Percentiles rank a stretch among this genome's conserved stretches.
Evolutionary conservation across 2,329 filamentous ascomycete species (phyloP).

Genomic region (Botrytis galanthina): DNA sequence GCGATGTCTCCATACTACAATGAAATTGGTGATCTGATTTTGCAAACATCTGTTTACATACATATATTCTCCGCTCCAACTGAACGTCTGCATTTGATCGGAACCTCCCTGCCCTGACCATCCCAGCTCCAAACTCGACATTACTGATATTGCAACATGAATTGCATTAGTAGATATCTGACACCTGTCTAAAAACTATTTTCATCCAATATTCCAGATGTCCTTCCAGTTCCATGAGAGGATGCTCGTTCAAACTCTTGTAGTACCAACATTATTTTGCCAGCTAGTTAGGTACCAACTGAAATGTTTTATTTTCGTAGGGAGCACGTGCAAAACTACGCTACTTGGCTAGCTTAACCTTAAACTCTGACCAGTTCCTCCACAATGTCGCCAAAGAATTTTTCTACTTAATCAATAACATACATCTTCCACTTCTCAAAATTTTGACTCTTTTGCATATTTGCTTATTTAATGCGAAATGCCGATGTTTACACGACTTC

Average conservation of each 20-base stretch:
- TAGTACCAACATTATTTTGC: neutral
- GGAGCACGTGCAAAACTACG: neutral
- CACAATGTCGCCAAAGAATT: no score
- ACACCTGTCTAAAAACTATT: fast-evolving
- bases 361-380: no score
- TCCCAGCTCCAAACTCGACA: neutral
- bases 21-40: neutral
- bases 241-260: neutral
- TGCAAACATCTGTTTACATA: neutral
- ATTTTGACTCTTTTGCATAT: no score
- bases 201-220: neutral
- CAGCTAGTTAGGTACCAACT: neutral
- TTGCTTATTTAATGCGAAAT: no score
- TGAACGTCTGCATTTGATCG: neutral
- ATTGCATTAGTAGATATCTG: neutral
- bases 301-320: neutral
- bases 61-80: neutral
- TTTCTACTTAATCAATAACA: no score
- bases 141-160: neutral
- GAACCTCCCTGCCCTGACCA: neutral
- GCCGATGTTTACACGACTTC: no score
- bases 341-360: neutral
- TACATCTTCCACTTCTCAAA: no score
- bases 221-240: neutral
- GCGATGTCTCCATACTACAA: no score